Evolutionary conservation across 257 asterid species (phyloP), one percentile per base, ranked within the genome.

Genomic region (Sherardia arvensis): DNA sequence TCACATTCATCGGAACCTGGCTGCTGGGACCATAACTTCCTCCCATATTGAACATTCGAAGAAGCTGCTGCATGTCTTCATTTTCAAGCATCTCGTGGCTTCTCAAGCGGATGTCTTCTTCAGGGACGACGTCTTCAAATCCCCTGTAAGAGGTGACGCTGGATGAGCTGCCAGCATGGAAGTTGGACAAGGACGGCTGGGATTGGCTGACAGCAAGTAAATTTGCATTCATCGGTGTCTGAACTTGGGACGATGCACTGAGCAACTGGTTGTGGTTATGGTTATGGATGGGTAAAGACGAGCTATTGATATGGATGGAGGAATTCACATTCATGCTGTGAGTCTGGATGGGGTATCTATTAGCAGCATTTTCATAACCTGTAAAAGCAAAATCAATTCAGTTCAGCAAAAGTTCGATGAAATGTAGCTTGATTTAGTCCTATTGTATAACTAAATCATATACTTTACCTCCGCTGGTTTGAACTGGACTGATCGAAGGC

Each of bases 31-130:
- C 78, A 34, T 83, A 85, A 60, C 85, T 28, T 56, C 61, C 94
- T 59, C 86, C 84, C 95, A 82, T 83, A 47, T 78, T 88, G 68
- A 83, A 83, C 47, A 82, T 59, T n/a, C 84, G 87, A 56, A 91
- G 98, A 36, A 91, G 76, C 77, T 88, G 84, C 75, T 87, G 96
- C 98, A 91, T 91, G 78, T 88, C 98, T 8, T 88, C 98, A 57
- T 76, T 81, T 78, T 83, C 96, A 68, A 91, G 96, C 92, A 91
- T 88, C 81, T 91, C 96, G 9, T 88, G 91, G 73, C 95, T 91
- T 77, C 95, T 82, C 38, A 81, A 62, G 21, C 98, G 95, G 62
- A 91, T 86, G 45, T 91, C 96, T 47, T 91, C 95, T 76, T 86
- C 98, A 4, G 82, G 79, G 45, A 76, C 66, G 56, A 78, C 80